Conservation (phyloP, 2,329 filamentous ascomycete genomes). For the Aureobasidium vineae region DNA sequence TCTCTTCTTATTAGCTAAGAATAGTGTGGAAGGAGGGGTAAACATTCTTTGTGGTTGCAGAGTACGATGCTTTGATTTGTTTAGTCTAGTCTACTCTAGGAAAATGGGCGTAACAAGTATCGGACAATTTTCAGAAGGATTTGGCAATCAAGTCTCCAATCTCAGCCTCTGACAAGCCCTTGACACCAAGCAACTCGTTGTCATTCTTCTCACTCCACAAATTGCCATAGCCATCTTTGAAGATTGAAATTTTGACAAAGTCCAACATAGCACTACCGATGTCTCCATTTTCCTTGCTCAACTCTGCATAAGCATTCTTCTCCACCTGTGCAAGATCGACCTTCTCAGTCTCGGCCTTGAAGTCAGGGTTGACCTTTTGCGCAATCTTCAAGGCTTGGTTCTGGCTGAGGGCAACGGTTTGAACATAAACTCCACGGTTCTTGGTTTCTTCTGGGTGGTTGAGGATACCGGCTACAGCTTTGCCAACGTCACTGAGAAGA, state of each 20-base stretch:
- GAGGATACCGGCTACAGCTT: slow-evolving; percentile 38
- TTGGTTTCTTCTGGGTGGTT: slow-evolving; percentile 38
- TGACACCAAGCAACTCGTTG: slow-evolving; percentile 41
- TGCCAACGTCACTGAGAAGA: slow-evolving; percentile 37
- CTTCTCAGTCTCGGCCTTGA: slow-evolving; percentile 22
- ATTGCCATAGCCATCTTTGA: slow-evolving; percentile 36
- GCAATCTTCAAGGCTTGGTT: slow-evolving; percentile 40
- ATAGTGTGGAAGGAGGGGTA: background rate
- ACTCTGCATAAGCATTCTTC: slow-evolving; percentile 35
- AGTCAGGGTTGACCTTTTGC: slow-evolving; percentile 33
- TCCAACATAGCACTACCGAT: slow-evolving; percentile 32
- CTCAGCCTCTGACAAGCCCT: slow-evolving; percentile 35
- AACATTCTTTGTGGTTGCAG: background rate
- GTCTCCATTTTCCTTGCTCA: slow-evolving; percentile 33
- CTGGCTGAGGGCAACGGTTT: slow-evolving; percentile 39
- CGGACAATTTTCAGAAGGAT: background rate
- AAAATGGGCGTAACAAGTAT: background rate
- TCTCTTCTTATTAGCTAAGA: background rate
- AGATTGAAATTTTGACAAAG: slow-evolving; percentile 37
- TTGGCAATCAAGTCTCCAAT: slow-evolving; percentile 35
- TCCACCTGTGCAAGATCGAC: slow-evolving; percentile 36
- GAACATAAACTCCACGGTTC: slow-evolving; percentile 42
- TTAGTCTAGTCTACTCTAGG: background rate
- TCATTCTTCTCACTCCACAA: slow-evolving; percentile 37
- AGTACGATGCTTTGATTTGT: background rate